Evolutionary conservation across 257 asterid species (phyloP).

Genomic region (Solanum lignicaule): DNA sequence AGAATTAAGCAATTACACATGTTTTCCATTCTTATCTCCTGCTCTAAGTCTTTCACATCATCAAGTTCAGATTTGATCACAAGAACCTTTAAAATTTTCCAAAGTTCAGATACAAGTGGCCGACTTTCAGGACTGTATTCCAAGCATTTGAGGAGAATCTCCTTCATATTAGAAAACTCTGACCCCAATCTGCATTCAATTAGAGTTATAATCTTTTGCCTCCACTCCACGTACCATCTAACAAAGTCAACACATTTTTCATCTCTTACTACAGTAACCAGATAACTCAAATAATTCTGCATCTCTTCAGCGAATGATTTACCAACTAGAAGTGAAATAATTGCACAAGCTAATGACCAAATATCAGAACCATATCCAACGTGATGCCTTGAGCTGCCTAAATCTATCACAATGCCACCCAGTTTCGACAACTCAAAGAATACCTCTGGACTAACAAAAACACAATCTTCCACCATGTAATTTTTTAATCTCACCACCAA

Average conservation of each 20-base stretch:
- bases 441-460: conserved; percentile 68
- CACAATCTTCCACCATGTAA: conserved; percentile 20
- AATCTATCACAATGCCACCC: conserved; percentile 25
- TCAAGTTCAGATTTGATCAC: conserved; percentile 32
- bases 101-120: conserved; percentile 43
- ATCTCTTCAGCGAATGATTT: conserved; percentile 37
- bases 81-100: conserved; percentile 55
- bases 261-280: conserved; percentile 16
- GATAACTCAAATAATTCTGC: conserved; percentile 19
- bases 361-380: conserved; percentile 61
- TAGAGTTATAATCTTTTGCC: conserved; percentile 28
- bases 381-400: conserved; percentile 16
- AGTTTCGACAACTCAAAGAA: conserved; percentile 19
- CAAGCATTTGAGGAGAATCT: conserved; percentile 49
- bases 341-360: conserved; percentile 71
- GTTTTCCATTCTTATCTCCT: conserved; percentile 10
- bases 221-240: conserved; percentile 36
- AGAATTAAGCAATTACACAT: conserved; percentile 26
- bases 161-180: conserved; percentile 20
- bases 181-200: conserved; percentile 35
- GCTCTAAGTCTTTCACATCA: conserved; percentile 11
- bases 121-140: conserved; percentile 44
- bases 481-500: neutral
- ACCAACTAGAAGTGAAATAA: conserved; percentile 50
- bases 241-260: conserved; percentile 23